A percentile compares a stretch with the other conserved stretches of the same genome.
phyloP scores from a whole-genome alignment of 1,284 basidiomycete species.

The Cutaneotrichosporon sp. region DNA sequence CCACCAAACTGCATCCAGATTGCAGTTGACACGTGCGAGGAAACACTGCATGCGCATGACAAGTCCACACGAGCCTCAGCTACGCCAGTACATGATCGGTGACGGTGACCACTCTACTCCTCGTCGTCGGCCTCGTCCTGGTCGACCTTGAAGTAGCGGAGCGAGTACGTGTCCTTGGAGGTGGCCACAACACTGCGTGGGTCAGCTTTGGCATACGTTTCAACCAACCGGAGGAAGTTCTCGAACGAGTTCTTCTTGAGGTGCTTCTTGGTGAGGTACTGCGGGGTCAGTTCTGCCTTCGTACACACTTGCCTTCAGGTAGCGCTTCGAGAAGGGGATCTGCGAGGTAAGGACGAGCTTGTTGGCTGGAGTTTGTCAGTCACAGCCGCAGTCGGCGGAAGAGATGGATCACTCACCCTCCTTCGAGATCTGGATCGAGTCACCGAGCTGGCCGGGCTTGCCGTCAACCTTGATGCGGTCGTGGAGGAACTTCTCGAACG shows the following conservation, averaged over 20 bases:
- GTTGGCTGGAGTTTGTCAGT: slow-evolving; percentile 59
- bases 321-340: slow-evolving; percentile 87
- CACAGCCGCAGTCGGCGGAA: too few relatives aligned
- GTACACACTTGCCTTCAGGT: slow-evolving; percentile 53
- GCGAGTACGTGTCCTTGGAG: slow-evolving; percentile 83
- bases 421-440: slow-evolving; percentile 75
- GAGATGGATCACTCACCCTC: slow-evolving; percentile 64
- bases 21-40: too few relatives aligned
- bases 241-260: slow-evolving; percentile 64
- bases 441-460: slow-evolving; percentile 77
- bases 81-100: too few relatives aligned
- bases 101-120: slow-evolving; percentile 72
- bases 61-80: neutral
- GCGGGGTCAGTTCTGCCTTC: slow-evolving; percentile 38
- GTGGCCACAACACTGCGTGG: slow-evolving; percentile 73
- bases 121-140: slow-evolving; percentile 60
- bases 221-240: slow-evolving; percentile 51
- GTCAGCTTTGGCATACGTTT: slow-evolving; percentile 10
- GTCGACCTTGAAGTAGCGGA: slow-evolving; percentile 94
- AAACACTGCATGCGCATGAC: neutral
- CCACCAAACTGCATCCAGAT: too few relatives aligned
- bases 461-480: slow-evolving; percentile 83
- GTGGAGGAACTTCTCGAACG: slow-evolving; percentile 91
- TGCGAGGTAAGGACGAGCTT: slow-evolving; percentile 78
- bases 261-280: slow-evolving; percentile 95